Evolutionary conservation across 2,329 filamentous ascomycete species (phyloP).

Genomic region (Trichophaea hybrida): DNA sequence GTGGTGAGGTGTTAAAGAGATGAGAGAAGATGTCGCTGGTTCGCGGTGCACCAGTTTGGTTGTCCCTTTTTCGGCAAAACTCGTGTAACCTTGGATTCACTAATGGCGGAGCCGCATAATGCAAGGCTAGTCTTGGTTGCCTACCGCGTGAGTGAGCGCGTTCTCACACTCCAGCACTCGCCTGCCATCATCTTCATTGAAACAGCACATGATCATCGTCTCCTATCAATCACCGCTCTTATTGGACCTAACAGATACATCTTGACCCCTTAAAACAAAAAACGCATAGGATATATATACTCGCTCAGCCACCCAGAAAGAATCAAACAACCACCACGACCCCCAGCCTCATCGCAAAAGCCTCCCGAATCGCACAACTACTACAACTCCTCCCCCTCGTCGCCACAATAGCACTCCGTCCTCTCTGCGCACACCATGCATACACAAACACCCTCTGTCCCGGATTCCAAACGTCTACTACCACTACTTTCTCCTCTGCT

Average conservation of each 20-base stretch:
- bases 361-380: slow-evolving; percentile 60
- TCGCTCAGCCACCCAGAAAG: too few species aligned
- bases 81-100: neutral
- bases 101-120: neutral
- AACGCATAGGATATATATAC: neutral
- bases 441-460: slow-evolving; percentile 53
- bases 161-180: too few species aligned
- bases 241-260: neutral
- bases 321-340: slow-evolving; percentile 39
- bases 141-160: too few species aligned
- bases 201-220: neutral
- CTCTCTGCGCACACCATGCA: slow-evolving; percentile 58
- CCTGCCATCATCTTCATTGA: neutral
- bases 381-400: slow-evolving; percentile 54
- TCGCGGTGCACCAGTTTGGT: neutral
- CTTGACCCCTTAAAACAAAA: neutral
- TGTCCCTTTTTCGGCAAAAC: neutral
- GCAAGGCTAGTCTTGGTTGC: too few species aligned
- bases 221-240: neutral
- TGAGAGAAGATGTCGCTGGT: neutral
- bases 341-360: slow-evolving; percentile 53
- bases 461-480: slow-evolving; percentile 42
- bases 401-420: slow-evolving; percentile 59
- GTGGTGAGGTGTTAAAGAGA: neutral
- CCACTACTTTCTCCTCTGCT: slow-evolving; percentile 35